phyloP scores from a whole-genome alignment of 2,329 filamentous ascomycete species.

The Cordyceps javanica region DNA sequence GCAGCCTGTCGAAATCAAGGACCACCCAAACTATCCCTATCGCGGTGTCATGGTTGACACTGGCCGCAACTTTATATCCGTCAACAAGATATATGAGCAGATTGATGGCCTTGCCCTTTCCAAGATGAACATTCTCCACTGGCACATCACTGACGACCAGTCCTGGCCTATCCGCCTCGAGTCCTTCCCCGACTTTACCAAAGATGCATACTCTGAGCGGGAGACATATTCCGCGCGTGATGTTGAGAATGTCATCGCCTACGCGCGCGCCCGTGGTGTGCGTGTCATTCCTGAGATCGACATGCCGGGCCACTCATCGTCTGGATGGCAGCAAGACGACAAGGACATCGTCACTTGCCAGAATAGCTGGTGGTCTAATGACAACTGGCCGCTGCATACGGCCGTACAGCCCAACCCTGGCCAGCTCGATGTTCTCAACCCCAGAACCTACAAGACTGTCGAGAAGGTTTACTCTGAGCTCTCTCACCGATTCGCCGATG shows the following conservation, averaged over 20 bases:
- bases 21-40: conserved; percentile 45
- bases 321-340: conserved; percentile 51
- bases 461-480: conserved; percentile 48
- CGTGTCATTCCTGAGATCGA: conserved; percentile 56
- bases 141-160: conserved; percentile 50
- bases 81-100: conserved; percentile 46
- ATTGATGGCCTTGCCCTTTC: conserved; percentile 48
- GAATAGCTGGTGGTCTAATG: conserved; percentile 56
- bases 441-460: conserved; percentile 49
- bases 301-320: conserved; percentile 52
- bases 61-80: conserved; percentile 47
- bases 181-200: conserved; percentile 44
- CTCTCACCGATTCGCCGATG: conserved; percentile 42
- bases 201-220: conserved; percentile 46
- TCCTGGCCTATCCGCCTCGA: conserved; percentile 48
- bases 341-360: conserved; percentile 49
- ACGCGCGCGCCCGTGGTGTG: conserved; percentile 49
- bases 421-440: conserved; percentile 49
- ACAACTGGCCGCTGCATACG: conserved; percentile 47
- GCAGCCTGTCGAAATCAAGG: conserved; percentile 44
- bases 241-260: conserved; percentile 38
- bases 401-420: conserved; percentile 50
- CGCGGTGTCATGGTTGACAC: conserved; percentile 51
- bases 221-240: conserved; percentile 39
- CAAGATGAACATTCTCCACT: conserved; percentile 53